These are phyloP conservation scores for Xylariaceae sp. DNA, from an alignment of 2,329 filamentous ascomycete genomes.

Conservation along the genomic window DNA sequence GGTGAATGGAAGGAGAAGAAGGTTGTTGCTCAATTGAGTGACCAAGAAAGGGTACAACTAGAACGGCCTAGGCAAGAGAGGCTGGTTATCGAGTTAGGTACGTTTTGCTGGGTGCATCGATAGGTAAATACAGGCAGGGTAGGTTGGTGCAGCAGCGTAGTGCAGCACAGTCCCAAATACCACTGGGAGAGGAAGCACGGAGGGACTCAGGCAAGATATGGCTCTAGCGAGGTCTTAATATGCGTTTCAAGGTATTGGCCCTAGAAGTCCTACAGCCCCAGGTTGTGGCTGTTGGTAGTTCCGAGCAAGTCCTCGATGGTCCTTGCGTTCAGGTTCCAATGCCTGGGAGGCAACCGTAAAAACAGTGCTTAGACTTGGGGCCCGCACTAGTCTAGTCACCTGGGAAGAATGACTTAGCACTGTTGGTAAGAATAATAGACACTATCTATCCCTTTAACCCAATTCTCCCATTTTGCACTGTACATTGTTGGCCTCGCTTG, in stretches of 20 bases:
- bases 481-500: too few species aligned
- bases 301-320: too few species aligned
- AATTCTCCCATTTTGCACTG: too few species aligned
- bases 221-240: slow-evolving; percentile 7
- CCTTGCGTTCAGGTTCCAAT: too few species aligned
- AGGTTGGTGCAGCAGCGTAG: slow-evolving; percentile 8
- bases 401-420: too few species aligned
- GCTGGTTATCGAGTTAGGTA: slow-evolving; percentile 15
- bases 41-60: slow-evolving; percentile 27
- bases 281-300: not conserved
- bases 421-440: too few species aligned
- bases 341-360: too few species aligned
- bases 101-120: slow-evolving; percentile 10
- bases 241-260: not conserved
- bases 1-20: slow-evolving; percentile 39
- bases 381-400: too few species aligned
- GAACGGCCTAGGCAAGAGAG: slow-evolving; percentile 18
- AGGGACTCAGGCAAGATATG: slow-evolving; percentile 8
- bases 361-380: too few species aligned
- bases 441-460: too few species aligned
- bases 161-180: too few species aligned
- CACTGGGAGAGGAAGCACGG: not conserved
- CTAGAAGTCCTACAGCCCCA: slow-evolving; percentile 14
- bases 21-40: slow-evolving; percentile 41
- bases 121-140: slow-evolving; percentile 1